Conservation (phyloP, 2,329 filamentous ascomycete species). For the Trichoderma sp. region DNA sequence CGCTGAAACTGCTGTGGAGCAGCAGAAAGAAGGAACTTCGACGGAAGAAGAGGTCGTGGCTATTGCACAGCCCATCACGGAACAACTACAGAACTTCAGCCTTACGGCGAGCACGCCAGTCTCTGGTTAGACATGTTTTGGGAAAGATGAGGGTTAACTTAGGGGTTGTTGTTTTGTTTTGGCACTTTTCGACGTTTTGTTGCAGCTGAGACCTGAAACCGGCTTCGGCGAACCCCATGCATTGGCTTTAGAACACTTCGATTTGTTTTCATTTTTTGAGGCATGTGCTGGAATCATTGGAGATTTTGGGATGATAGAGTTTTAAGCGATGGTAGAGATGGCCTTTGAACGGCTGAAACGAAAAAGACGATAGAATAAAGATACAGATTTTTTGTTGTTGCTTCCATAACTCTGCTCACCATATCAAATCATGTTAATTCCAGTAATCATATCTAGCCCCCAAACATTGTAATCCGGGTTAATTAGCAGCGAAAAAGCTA, state of each 20-base stretch:
- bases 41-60: conserved; percentile 1
- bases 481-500: not conserved
- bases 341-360: not conserved
- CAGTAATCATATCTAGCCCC: not conserved
- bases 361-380: not conserved
- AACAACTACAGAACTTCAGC: conserved; percentile 13
- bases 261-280: not conserved
- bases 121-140: not conserved
- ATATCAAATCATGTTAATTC: not conserved
- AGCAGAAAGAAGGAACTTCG: not conserved
- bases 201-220: not conserved
- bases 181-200: not conserved
- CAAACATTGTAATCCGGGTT: not conserved
- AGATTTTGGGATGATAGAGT: not conserved
- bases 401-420: not conserved
- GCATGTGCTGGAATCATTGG: not conserved
- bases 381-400: not conserved
- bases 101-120: conserved; percentile 1
- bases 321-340: not conserved
- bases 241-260: not conserved
- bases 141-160: not conserved
- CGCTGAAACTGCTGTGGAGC: conserved; percentile 27
- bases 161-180: not conserved
- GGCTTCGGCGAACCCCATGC: not conserved
- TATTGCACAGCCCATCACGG: not conserved